Evolutionary conservation across 176 grass and related monocot species (phyloP).

Genomic region (Zizania latifolia): DNA sequence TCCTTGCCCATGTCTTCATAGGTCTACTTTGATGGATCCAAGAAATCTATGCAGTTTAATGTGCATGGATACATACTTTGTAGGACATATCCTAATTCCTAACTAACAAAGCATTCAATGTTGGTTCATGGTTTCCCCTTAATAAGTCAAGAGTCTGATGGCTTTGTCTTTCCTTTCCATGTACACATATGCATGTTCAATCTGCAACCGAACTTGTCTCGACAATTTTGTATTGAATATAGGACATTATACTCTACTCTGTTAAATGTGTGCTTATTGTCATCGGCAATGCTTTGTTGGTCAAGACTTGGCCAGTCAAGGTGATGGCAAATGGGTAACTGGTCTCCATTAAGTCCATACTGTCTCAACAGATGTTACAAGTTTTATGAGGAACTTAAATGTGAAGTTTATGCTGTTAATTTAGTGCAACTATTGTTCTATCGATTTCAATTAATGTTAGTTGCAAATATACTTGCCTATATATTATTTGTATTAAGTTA

Average conservation of each 20-base stretch:
- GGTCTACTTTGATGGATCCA: background rate
- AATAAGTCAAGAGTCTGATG: background rate
- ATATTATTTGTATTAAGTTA: background rate
- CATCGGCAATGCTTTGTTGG: background rate
- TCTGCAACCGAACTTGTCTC: background rate
- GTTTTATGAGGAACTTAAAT: background rate
- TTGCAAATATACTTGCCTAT: constrained; percentile 5
- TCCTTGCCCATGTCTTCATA: constrained; percentile 1
- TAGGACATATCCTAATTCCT: background rate
- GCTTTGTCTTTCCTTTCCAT: background rate
- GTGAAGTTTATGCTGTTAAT: background rate
- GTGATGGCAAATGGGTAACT: background rate
- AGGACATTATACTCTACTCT: background rate
- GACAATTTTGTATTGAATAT: background rate
- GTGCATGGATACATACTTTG: background rate
- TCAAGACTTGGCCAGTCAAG: background rate
- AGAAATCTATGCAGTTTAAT: background rate
- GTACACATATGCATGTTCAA: background rate
- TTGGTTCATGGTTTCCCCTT: background rate
- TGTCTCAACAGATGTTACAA: background rate
- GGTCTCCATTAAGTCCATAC: background rate
- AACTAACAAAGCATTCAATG: background rate
- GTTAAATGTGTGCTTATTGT: background rate
- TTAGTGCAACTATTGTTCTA: background rate
- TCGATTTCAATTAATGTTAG: background rate